Evolutionary conservation across 1,139 yeast species (phyloP).

Genomic region (Torulaspora globosa): DNA sequence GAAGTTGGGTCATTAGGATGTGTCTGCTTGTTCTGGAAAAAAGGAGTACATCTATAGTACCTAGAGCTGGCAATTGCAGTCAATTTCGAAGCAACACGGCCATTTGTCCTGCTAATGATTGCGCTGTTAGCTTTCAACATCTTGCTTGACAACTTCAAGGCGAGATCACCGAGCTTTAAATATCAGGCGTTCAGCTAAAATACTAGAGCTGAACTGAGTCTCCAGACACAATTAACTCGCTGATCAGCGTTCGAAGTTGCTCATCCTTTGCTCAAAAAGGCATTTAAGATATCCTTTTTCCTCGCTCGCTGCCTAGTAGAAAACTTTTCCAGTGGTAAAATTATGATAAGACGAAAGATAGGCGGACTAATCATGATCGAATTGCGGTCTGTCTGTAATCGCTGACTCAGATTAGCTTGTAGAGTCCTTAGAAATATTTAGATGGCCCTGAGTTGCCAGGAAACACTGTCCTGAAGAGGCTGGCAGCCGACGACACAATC

Average conservation of each 20-base stretch:
- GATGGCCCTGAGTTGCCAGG: too few species aligned
- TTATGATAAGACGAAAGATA: background rate
- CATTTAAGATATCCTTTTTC: conserved; percentile 1
- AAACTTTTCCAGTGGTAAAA: background rate
- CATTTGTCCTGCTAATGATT: background rate
- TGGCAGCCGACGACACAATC: background rate
- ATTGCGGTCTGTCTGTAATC: background rate
- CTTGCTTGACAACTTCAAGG: background rate
- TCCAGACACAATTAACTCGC: background rate
- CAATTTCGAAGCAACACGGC: background rate
- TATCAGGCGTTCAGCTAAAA: background rate
- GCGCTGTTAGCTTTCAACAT: background rate
- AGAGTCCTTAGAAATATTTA: too few species aligned
- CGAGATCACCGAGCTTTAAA: background rate
- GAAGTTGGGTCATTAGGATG: conserved; percentile 11
- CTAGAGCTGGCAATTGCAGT: conserved; percentile 1
- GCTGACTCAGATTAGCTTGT: too few species aligned
- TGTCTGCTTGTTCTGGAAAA: conserved; percentile 3
- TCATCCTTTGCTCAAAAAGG: background rate
- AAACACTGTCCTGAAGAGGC: too few species aligned
- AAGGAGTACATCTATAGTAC: conserved; percentile 1
- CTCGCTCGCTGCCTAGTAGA: background rate
- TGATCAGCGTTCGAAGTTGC: background rate
- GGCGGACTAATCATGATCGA: background rate
- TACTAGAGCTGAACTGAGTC: background rate